Percentiles rank a stretch among this genome's conserved stretches.
Evolutionary conservation across 2,329 filamentous ascomycete species (phyloP).

Genomic region (Aspergillus sergii): DNA sequence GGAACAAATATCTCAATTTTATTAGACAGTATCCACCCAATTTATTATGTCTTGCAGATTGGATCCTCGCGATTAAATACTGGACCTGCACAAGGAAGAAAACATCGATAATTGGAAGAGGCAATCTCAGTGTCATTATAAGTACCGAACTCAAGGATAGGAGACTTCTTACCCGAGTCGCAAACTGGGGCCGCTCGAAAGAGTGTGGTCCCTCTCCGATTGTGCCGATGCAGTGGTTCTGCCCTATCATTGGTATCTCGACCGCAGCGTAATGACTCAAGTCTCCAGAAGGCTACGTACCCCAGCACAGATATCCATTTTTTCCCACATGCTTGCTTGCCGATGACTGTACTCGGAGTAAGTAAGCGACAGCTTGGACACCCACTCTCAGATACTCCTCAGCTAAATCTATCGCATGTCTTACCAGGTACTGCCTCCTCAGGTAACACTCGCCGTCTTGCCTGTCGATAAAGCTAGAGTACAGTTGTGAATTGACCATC

Average conservation of each 20-base stretch:
- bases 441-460: neutral
- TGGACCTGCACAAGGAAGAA: neutral
- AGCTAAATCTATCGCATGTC: neutral
- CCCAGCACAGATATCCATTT: neutral
- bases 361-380: neutral
- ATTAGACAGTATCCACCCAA: constrained; percentile 6
- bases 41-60: constrained; percentile 8
- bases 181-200: neutral
- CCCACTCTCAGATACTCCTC: neutral
- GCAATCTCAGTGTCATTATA: neutral
- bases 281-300: constrained; percentile 5
- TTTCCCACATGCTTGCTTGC: neutral
- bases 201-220: neutral
- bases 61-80: neutral
- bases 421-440: neutral
- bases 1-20: neutral
- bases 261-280: neutral
- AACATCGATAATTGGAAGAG: neutral
- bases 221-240: neutral
- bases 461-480: neutral
- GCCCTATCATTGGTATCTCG: constrained; percentile 6
- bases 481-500: neutral
- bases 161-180: constrained; percentile 4
- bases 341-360: too few species aligned
- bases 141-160: neutral